These are phyloP conservation scores for Candida odintsovae DNA, from an alignment of 805 yeast species.

Conservation along the genomic window DNA sequence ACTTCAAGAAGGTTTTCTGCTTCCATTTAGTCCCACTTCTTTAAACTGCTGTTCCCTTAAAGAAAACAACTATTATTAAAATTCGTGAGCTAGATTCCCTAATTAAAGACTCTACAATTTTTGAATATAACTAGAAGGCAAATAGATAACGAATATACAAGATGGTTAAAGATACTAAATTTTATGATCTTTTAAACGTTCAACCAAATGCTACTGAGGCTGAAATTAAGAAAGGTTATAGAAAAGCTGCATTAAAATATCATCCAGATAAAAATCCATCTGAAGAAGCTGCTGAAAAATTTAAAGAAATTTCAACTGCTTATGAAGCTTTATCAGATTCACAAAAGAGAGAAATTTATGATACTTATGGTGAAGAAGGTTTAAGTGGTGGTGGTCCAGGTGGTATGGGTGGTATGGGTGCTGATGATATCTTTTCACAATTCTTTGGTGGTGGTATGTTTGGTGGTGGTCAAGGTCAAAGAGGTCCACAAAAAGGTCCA, in stretches of 20 bases:
- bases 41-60: neutral
- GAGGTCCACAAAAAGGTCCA: constrained; percentile 84
- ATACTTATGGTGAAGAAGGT: constrained; percentile 91
- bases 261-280: constrained; percentile 82
- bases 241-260: constrained; percentile 72
- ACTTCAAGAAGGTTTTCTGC: neutral
- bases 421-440: constrained; percentile 72
- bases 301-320: constrained; percentile 85
- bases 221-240: constrained; percentile 77
- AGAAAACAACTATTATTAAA: neutral
- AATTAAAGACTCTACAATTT: neutral
- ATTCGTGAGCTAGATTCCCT: neutral
- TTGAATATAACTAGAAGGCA: neutral
- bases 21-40: neutral
- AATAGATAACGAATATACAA: constrained; percentile 7
- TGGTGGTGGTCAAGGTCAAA: constrained; percentile 57
- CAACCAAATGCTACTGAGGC: constrained; percentile 60
- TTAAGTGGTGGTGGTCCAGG: constrained; percentile 72
- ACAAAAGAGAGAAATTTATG: constrained; percentile 85
- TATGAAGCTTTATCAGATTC: constrained; percentile 84
- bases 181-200: constrained; percentile 71
- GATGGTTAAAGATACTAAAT: constrained; percentile 79
- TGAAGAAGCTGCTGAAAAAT: constrained; percentile 92
- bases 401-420: constrained; percentile 63
- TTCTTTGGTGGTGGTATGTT: constrained; percentile 76